phyloP scores from a whole-genome alignment of 1,284 basidiomycete species.

The Sanghuangporus weigelae region DNA sequence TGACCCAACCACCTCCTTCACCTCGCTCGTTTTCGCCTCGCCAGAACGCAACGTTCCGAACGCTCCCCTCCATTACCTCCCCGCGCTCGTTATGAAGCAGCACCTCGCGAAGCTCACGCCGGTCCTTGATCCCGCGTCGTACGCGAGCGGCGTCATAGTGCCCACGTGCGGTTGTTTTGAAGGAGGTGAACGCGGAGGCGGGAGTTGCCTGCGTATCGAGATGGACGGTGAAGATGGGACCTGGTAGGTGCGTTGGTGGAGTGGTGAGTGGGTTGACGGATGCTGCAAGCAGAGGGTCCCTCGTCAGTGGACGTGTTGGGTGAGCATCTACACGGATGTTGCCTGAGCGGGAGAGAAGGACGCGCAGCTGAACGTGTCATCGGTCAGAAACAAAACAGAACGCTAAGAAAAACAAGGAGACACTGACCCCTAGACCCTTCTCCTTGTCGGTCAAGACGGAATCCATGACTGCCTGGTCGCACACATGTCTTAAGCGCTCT shows the following conservation, averaged over 20 bases:
- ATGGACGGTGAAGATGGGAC: constrained; percentile 34
- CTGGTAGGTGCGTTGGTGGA: constrained; percentile 23
- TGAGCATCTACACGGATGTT: constrained; percentile 38
- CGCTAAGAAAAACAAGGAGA: neutral
- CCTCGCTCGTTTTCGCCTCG: constrained; percentile 22
- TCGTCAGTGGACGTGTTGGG: constrained; percentile 32
- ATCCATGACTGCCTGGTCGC: constrained; percentile 37
- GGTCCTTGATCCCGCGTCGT: constrained; percentile 39
- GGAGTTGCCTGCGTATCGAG: constrained; percentile 51
- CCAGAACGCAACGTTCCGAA: constrained; percentile 65
- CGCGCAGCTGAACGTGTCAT: constrained; percentile 43
- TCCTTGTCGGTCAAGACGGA: constrained; percentile 8
- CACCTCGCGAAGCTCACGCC: constrained; percentile 41
- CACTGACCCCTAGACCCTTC: constrained; percentile 12
- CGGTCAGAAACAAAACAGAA: neutral
- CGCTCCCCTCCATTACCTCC: constrained; percentile 56
- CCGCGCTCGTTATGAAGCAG: constrained; percentile 52
- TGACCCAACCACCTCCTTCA: constrained; percentile 48
- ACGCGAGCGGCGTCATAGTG: constrained; percentile 56
- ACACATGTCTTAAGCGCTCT: constrained; percentile 34
- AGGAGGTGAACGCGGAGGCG: constrained; percentile 50
- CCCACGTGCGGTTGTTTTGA: constrained; percentile 62
- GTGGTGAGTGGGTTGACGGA: constrained; percentile 32
- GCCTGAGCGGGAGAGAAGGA: constrained; percentile 45
- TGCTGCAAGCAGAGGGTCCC: constrained; percentile 40